A percentile compares a stretch with the other conserved stretches of the same genome.
Evolutionary conservation across 1,284 basidiomycete genomes (phyloP).

Genomic region (Mycosarcoma maydis): DNA sequence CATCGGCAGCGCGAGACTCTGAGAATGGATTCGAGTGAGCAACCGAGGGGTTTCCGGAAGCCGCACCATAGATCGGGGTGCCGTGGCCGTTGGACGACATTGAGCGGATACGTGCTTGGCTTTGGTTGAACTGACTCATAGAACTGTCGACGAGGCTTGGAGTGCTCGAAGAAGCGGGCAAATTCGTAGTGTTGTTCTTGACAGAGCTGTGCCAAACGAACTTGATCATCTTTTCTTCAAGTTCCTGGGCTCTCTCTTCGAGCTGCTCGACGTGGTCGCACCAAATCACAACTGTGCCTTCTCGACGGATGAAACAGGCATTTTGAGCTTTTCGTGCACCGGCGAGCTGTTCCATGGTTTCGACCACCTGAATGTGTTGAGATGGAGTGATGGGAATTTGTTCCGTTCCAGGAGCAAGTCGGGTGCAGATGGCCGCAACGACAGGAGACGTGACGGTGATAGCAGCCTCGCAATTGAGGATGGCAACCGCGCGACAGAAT

Average conservation of each 20-base stretch:
- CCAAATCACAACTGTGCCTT: slow-evolving; percentile 79
- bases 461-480: slow-evolving; percentile 80
- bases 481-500: slow-evolving; percentile 71
- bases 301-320: slow-evolving; percentile 82
- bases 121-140: slow-evolving; percentile 33
- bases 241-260: slow-evolving; percentile 68
- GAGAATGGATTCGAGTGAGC: slow-evolving; percentile 21
- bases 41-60: slow-evolving; percentile 8
- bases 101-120: slow-evolving; percentile 21
- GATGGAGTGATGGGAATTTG: slow-evolving; percentile 50
- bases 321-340: slow-evolving; percentile 82
- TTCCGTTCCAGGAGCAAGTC: slow-evolving; percentile 63
- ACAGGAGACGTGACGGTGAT: slow-evolving; percentile 81
- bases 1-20: slow-evolving; percentile 14
- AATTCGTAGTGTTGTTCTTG: slow-evolving; percentile 9
- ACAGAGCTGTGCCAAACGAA: slow-evolving; percentile 76
- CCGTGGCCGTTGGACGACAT: slow-evolving; percentile 11
- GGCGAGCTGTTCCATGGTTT: slow-evolving; percentile 74
- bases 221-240: slow-evolving; percentile 81
- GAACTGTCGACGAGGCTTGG: slow-evolving; percentile 3
- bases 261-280: slow-evolving; percentile 73
- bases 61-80: not conserved
- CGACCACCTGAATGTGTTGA: slow-evolving; percentile 42
- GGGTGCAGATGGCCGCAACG: slow-evolving; percentile 75
- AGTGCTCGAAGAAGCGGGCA: too few relatives aligned